Conservation (phyloP, 106 monocot genomes). For the Dendrobium chrysotoxum region DNA sequence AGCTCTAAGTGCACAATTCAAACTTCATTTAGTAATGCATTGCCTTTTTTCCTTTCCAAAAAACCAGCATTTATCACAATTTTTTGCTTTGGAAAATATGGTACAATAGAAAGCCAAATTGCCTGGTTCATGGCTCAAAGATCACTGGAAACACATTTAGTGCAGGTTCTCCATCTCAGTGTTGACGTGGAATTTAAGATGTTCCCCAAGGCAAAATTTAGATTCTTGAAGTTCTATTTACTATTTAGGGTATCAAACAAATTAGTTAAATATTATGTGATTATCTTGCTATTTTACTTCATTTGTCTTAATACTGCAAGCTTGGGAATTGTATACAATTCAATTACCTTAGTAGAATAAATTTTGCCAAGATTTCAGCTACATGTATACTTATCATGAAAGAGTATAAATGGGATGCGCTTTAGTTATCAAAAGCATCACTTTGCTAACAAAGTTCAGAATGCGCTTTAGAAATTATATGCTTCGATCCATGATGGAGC, state of each 20-base stretch:
- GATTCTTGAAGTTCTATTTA: neutral
- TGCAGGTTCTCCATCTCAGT: too few relatives aligned
- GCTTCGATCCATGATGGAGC: neutral
- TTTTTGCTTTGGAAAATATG: too few relatives aligned
- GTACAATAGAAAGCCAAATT: too few relatives aligned
- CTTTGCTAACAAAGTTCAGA: neutral
- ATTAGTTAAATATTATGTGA: neutral
- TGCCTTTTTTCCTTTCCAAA: too few relatives aligned
- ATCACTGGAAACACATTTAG: too few relatives aligned
- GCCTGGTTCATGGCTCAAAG: too few relatives aligned
- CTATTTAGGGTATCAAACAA: neutral
- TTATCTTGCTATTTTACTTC: neutral
- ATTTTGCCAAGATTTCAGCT: neutral
- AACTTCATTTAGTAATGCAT: too few relatives aligned
- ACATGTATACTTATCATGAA: too few relatives aligned
- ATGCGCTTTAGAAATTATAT: neutral
- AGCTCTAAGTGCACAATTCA: too few relatives aligned
- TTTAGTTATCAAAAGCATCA: neutral
- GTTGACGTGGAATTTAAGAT: too few relatives aligned
- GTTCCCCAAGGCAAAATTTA: neutral
- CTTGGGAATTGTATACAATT: neutral
- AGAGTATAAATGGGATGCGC: neutral
- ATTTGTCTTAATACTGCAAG: neutral
- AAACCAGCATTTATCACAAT: too few relatives aligned
- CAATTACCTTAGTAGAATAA: neutral